Conservation (phyloP, 2,329 filamentous ascomycete genomes). For the Ophiostoma angusticollis region DNA sequence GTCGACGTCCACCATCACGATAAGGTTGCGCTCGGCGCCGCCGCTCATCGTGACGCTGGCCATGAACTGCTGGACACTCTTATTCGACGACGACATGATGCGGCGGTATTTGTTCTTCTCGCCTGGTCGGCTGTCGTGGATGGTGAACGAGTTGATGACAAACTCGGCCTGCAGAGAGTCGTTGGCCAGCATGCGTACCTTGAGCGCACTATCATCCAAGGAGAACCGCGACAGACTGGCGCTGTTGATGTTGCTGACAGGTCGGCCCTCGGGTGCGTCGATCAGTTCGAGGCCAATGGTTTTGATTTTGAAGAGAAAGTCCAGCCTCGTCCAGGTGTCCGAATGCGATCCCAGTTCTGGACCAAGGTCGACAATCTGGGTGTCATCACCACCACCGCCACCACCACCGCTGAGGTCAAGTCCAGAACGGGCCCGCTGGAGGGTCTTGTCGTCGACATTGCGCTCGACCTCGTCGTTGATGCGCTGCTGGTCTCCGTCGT, state of each 20-base stretch:
- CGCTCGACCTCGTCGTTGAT: conserved; percentile 56
- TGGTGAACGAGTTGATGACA: conserved; percentile 86
- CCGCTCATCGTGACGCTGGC: conserved; percentile 88
- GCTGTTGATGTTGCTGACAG: conserved; percentile 63
- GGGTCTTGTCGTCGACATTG: conserved; percentile 50
- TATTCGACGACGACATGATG: conserved; percentile 96
- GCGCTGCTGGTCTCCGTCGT: conserved; percentile 49
- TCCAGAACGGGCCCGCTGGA: conserved; percentile 35
- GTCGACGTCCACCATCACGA: conserved; percentile 86
- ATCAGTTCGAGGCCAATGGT: conserved; percentile 83
- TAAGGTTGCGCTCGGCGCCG: conserved; percentile 65
- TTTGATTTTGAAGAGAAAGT: conserved; percentile 79
- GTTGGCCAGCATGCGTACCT: conserved; percentile 86
- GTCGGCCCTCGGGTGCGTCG: conserved; percentile 59
- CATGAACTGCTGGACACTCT: conserved; percentile 95
- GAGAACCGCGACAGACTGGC: conserved; percentile 90
- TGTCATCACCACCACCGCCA: conserved; percentile 19
- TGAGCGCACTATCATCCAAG: conserved; percentile 81
- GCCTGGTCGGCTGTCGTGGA: conserved; percentile 75
- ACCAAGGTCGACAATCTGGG: conserved; percentile 39
- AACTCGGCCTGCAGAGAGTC: conserved; percentile 86
- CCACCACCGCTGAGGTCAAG: conserved; percentile 11
- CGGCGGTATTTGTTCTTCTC: conserved; percentile 94
- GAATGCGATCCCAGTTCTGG: conserved; percentile 59
- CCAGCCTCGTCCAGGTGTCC: conserved; percentile 81